Evolutionary conservation across 345 rosid species (phyloP).

Genomic region (Melaleuca quinquenervia): DNA sequence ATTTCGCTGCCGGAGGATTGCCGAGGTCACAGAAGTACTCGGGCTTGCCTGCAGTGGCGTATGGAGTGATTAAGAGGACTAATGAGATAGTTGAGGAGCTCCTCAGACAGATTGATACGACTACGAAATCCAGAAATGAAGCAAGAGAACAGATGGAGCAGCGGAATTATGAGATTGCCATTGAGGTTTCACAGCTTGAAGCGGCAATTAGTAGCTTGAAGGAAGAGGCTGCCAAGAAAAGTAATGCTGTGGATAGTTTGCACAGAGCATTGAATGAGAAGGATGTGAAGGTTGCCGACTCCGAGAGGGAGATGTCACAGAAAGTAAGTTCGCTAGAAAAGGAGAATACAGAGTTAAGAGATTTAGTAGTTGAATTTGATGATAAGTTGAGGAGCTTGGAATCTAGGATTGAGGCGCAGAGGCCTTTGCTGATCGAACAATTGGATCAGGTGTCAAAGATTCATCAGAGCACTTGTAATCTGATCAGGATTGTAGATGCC

Average conservation of each 20-base stretch:
- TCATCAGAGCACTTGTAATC: constrained; percentile 56
- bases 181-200: constrained; percentile 96
- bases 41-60: constrained; percentile 70
- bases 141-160: constrained; percentile 91
- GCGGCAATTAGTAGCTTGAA: constrained; percentile 63
- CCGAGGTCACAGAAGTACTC: constrained; percentile 76
- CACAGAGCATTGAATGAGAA: constrained; percentile 47
- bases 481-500: constrained; percentile 47
- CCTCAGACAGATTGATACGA: constrained; percentile 49
- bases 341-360: constrained; percentile 51
- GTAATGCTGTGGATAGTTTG: constrained; percentile 32
- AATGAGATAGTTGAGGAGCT: constrained; percentile 96
- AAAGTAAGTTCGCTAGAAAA: constrained; percentile 36
- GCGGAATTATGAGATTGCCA: constrained; percentile 93
- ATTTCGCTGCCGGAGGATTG: constrained; percentile 58
- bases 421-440: constrained; percentile 71
- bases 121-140: constrained; percentile 65
- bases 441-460: constrained; percentile 73
- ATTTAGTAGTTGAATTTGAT: constrained; percentile 60
- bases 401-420: constrained; percentile 51
- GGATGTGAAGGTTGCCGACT: constrained; percentile 38
- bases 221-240: constrained; percentile 61
- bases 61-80: constrained; percentile 88
- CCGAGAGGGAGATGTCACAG: constrained; percentile 40
- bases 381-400: constrained; percentile 58